Conservation (phyloP, 345 rosid genomes). For the sweet orange (Citrus sinensis) region DNA sequence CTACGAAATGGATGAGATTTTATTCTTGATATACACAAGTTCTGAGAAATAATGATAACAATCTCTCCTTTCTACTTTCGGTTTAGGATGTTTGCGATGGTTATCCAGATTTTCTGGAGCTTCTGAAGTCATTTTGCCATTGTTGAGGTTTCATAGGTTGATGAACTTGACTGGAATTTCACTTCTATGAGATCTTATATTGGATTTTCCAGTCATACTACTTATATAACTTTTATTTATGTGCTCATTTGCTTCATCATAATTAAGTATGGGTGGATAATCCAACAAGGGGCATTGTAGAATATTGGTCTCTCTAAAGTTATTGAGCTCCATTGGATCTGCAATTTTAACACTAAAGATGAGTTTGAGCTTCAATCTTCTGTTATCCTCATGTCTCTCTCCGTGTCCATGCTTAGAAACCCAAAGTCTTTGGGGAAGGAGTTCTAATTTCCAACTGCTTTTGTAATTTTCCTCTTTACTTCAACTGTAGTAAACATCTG, state of each 20-base stretch:
- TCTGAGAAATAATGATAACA: not conserved
- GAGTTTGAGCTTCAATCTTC: not conserved
- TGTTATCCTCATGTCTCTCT: not conserved
- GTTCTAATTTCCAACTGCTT: not conserved
- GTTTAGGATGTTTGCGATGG: not conserved
- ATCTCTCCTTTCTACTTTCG: not conserved
- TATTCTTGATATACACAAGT: not conserved
- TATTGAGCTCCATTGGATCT: not conserved
- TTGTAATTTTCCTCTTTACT: not conserved
- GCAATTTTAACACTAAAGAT: not conserved
- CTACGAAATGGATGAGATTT: not conserved
- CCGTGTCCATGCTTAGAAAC: not conserved
- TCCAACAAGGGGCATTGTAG: not conserved
- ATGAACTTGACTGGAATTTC: not conserved
- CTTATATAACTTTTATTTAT: not conserved
- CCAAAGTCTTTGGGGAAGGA: not conserved
- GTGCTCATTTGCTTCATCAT: not conserved
- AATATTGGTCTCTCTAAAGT: not conserved
- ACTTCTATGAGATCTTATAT: not conserved
- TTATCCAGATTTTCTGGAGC: not conserved
- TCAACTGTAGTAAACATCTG: not conserved
- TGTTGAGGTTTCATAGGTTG: not conserved
- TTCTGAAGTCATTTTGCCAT: not conserved
- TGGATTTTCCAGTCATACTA: not conserved
- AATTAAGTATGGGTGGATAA: not conserved